Evolutionary conservation across 345 rosid genomes (phyloP), one percentile per base, ranked within the genome.

Genomic region (Barbarea vulgaris): DNA sequence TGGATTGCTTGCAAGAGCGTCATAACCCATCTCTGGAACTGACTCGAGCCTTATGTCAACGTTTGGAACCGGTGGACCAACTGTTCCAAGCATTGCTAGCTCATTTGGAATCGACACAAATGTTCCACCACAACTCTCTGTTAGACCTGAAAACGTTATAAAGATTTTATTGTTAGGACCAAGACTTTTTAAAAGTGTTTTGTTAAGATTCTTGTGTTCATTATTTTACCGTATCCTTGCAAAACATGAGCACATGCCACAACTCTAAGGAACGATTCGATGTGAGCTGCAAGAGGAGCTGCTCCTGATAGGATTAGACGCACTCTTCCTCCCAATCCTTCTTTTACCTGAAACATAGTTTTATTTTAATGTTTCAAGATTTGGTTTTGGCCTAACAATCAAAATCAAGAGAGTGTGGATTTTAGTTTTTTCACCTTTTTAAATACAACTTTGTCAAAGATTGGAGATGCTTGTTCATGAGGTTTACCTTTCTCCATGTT

Each of bases 21-120:
- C 97, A 56, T 95, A 95, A 62, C 77, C 86, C 99, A 95, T 93
- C 67, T 93, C 99, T 60, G 99, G 98, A 53, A 95, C 94, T 64
- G 98, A 95, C 83, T 92, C 94, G 15, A 95, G 84, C 76, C 94
- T 74, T 39, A 87, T 82, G 79, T 95, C 98, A 67, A 95, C 96
- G 62, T 93, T 95, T 64, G 99, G 99, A 33, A 95, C 91, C 0
- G 99, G 99, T 63, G 98, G 97, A 28, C 99, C 98, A 33, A 95
- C 99, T 0, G 97, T 89, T 37, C 97, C 97, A 74, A 93, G 85
- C 97, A 88, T 88, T 41, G 84, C 36, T 56, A 88, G 74, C 80
- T 83, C 88, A 81, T 95, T 86, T 56, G 98, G 96, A n/a, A 95
- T 77, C 2, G 98, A 93, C 17, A 88, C 90, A 79, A 95, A 95